Evolutionary conservation across 345 rosid genomes (phyloP), one percentile per base, ranked within the genome.

Genomic region (Erodium maritimum): DNA sequence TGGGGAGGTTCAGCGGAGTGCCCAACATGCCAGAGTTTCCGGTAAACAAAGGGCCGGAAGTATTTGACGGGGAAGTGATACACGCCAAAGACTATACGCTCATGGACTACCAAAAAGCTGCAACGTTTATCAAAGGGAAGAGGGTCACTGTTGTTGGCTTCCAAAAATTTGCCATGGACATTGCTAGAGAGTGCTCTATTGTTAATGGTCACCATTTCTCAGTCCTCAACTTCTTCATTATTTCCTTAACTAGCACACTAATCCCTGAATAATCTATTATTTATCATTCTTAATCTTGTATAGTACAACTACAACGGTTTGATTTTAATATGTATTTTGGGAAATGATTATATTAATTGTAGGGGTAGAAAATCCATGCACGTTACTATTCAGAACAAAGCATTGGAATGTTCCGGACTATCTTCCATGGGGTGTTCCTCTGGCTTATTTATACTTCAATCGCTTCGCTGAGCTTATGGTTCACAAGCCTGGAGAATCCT

Each of bases 401-500:
- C 80, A 72, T n/a, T 78, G 86, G 86, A 58, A 50, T 16, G 0
- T 78, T 22, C 81, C 86, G 0, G 74, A 71, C 24, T 65, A 68
- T 64, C 19, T 58, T 21, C 81, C 83, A n/a, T 76, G 83, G 81
- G 77, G 83, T 16, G 42, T 82, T 17, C 64, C 80, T 22, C 16
- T 78, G 0, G 55, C 65, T 0, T 23, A 18, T 52, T 22, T 81
- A 45, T 78, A 76, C 63, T 53, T 78, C 17, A 81, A 55, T 22
- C 73, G 83, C 12, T 76, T 78, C 69, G 19, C 80, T 0, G 83
- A 81, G 73, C 80, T 79, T 21, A 37, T 72, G 25, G 56, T 79
- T 61, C 87, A 72, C 57, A 81, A 78, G 46, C 86, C 83, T 13
- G 73, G 81, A 12, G 78, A 81, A 60, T 69, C 81, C 14, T n/a